Base-by-base conservation (phyloP, 2,329 filamentous ascomycete genomes). In the Venturia effusa region DNA sequence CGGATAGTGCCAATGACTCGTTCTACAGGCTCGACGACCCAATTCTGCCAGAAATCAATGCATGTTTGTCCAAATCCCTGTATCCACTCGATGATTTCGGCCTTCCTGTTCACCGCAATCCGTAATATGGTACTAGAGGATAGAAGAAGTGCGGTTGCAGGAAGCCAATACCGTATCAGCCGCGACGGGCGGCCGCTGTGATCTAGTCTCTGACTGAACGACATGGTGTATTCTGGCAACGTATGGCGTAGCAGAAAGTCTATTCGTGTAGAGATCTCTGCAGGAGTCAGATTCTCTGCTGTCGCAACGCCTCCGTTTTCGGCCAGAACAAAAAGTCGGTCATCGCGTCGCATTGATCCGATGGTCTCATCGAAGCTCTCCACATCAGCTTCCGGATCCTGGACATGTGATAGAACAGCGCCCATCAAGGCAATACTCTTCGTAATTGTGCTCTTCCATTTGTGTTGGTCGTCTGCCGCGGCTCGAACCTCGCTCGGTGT, bases 11-110 rank as follows among this genome's bases (percentile, higher is more conserved):
- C 87, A 65, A 99, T 84, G 22, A 99, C 82, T 72, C 91, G 93
- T 69, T 85, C 85, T 0, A 86, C 81, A 0, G 94, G 94, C 67
- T 96, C 88, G 13, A 99, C 79, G 3, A 99, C 88, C 94, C 94
- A 99, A 74, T 99, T 99, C 66, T 87, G 81, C 89, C 92, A 97
- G 73, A 99, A 99, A 74, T 96, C 93, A 63, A 89, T 83, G 0
- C 87, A 78, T 0, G 94, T 99, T 1, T 80, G 78, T 8, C 91
- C 93, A 32, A 96, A 77, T 67, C 94, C 89, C 41, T 83, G 80
- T 55, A 96, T 80, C 92, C 92, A 97, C 59, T 85, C 81, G 32
- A 90, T 68, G 24, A 99, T 88, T 68, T 93, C 89, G 24, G 88
- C 88, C 69, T 85, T 85, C 61, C 87, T 83, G 71, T 88, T 90